A percentile compares a stretch with the other conserved stretches of the same genome.
phyloP scores from a whole-genome alignment of 176 grass and related monocot species.

The Poa pratensis region DNA sequence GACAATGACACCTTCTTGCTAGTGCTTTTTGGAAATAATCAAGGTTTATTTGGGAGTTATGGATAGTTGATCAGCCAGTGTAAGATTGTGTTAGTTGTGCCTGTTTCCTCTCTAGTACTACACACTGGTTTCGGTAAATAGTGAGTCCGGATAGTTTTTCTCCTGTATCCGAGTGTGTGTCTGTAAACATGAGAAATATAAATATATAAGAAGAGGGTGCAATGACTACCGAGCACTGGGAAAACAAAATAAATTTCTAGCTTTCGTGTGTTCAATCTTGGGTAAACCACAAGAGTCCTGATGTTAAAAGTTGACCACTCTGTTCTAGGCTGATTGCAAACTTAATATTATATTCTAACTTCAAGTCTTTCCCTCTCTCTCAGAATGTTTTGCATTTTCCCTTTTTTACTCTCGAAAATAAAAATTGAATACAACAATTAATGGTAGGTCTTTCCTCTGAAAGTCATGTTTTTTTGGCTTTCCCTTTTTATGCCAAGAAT shows the following conservation, averaged over 20 bases:
- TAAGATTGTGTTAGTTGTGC: background rate
- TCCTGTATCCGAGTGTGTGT: background rate
- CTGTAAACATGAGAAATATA: background rate
- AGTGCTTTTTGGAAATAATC: background rate
- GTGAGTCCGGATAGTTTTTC: background rate
- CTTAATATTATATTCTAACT: background rate
- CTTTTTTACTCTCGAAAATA: background rate
- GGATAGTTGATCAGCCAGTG: background rate
- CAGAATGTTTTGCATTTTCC: background rate
- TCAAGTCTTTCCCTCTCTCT: background rate
- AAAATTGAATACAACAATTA: background rate
- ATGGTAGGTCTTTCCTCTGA: background rate
- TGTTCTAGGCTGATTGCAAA: conserved; percentile 31
- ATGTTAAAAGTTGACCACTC: conserved; percentile 20
- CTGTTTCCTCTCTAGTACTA: background rate
- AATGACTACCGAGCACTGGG: background rate
- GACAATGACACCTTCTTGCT: background rate
- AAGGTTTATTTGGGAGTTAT: background rate
- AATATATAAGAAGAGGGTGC: background rate
- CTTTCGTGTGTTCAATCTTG: conserved; percentile 12
- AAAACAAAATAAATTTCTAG: background rate
- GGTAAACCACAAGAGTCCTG: background rate
- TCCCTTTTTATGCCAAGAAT: background rate
- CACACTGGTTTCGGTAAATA: background rate
- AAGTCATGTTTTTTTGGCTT: background rate